Percentiles rank a stretch among this genome's conserved stretches.
Conservation (phyloP, 2,329 filamentous ascomycete genomes). For the Alternaria hordeiaustralica region DNA sequence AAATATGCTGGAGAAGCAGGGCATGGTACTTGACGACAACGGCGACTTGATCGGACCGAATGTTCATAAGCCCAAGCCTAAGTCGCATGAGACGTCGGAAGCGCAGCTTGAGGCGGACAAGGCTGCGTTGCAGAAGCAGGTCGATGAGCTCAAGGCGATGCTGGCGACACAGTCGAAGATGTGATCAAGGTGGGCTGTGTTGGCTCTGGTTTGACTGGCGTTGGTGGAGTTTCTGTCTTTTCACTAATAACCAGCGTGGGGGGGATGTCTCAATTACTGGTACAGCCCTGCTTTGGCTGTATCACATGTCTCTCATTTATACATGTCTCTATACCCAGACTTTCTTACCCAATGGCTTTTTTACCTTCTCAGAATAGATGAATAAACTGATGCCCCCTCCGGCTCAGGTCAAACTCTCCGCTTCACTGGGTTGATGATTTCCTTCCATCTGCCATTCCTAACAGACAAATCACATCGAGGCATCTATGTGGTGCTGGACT, state of each 20-base stretch:
- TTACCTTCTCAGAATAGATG: neutral
- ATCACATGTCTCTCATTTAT: neutral
- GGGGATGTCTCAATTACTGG: neutral
- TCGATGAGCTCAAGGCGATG: conserved; percentile 6
- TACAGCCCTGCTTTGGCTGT: neutral
- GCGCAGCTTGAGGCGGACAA: conserved; percentile 8
- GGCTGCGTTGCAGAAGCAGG: neutral
- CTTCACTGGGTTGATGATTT: neutral
- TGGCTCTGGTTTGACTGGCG: neutral
- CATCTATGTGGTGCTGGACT: neutral
- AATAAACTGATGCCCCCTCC: neutral
- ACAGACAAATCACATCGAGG: neutral
- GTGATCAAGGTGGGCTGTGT: neutral
- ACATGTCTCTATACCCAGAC: neutral
- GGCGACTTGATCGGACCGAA: conserved; percentile 18
- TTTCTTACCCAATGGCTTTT: neutral
- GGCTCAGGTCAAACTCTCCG: neutral
- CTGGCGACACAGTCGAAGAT: neutral
- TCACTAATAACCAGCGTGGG: neutral
- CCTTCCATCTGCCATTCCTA: neutral
- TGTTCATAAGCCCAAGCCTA: conserved; percentile 4
- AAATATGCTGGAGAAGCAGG: conserved; percentile 40
- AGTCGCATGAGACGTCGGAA: conserved; percentile 3
- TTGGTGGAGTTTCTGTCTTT: neutral
- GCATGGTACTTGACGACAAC: conserved; percentile 27